These are phyloP conservation scores for Pseudogymnoascus sp. DNA, from an alignment of 2,329 filamentous ascomycete species.

Conservation along the genomic window DNA sequence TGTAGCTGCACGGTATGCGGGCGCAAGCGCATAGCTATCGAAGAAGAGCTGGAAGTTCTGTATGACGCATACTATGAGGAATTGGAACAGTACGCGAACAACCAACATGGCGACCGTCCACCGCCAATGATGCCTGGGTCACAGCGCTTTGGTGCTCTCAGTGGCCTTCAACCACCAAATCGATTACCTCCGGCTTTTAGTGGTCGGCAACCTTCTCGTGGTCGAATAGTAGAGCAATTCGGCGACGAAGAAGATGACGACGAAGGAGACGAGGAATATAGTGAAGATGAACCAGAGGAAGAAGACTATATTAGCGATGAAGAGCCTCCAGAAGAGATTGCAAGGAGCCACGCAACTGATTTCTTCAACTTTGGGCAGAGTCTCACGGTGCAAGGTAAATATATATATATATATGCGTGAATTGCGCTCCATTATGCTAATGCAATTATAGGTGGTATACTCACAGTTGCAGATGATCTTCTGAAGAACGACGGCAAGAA, in stretches of 20 bases:
- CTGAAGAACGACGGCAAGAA: conserved; percentile 98
- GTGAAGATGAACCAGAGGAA: conserved; percentile 41
- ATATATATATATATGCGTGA: conserved; percentile 17
- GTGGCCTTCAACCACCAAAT: conserved; percentile 47
- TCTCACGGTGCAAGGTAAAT: conserved; percentile 71
- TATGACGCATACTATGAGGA: conserved; percentile 99
- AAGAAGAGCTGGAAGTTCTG: conserved; percentile 92
- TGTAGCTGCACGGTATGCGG: conserved; percentile 98
- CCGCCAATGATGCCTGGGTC: conserved; percentile 60
- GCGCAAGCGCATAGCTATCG: conserved; percentile 89
- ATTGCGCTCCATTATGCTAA: conserved; percentile 12
- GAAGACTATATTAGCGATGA: conserved; percentile 64
- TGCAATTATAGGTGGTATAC: conserved; percentile 69
- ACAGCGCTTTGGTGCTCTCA: conserved; percentile 51
- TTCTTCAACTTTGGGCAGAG: conserved; percentile 98
- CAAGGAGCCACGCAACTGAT: conserved; percentile 63
- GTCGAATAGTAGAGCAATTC: conserved; percentile 62
- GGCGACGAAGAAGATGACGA: conserved; percentile 40
- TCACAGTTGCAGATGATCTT: conserved; percentile 96
- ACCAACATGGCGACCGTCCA: conserved; percentile 61
- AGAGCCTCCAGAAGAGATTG: conserved; percentile 47
- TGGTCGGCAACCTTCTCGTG: conserved; percentile 62
- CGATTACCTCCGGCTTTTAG: conserved; percentile 49
- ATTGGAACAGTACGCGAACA: conserved; percentile 92
- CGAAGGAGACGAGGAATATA: conserved; percentile 37